Evolutionary conservation across 73 alveolate genomes (phyloP).

Genomic region (Paraurostyla sp.): DNA sequence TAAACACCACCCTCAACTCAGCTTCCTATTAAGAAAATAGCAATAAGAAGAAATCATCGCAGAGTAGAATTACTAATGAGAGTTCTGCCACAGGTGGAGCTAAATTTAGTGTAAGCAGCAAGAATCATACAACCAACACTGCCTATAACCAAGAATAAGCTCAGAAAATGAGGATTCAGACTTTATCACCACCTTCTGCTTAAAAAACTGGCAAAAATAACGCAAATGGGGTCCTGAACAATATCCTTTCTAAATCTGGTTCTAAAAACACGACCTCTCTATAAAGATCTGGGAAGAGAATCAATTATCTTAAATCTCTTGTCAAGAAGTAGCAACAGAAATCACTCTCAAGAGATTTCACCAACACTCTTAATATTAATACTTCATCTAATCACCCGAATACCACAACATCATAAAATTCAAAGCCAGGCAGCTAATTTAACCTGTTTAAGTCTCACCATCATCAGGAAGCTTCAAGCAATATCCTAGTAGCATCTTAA

Average conservation of each 20-base stretch:
- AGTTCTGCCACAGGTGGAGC: not conserved
- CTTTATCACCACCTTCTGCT: slow-evolving; percentile 37
- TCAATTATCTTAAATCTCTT: slow-evolving; percentile 9
- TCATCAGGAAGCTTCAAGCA: not conserved
- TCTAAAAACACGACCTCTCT: slow-evolving; percentile 2
- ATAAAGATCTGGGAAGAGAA: slow-evolving; percentile 19
- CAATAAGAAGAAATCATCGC: slow-evolving; percentile 13
- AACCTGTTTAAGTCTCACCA: too few species aligned
- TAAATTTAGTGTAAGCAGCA: not conserved
- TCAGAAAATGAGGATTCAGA: slow-evolving; percentile 9
- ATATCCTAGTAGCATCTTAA: too few species aligned
- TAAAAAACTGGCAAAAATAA: not conserved
- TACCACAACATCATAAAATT: not conserved
- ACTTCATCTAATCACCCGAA: too few species aligned
- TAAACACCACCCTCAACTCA: not conserved
- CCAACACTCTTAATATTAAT: slow-evolving; percentile 32
- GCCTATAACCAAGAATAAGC: not conserved
- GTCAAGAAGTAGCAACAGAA: slow-evolving; percentile 31
- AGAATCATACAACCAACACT: not conserved
- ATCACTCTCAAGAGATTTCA: slow-evolving; percentile 54
- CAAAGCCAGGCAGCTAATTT: too few species aligned
- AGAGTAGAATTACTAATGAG: not conserved
- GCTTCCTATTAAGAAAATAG: not conserved
- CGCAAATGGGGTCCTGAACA: not conserved
- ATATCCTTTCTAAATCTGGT: not conserved